A percentile compares a stretch with the other conserved stretches of the same genome.
phyloP scores from a whole-genome alignment of 2,329 filamentous ascomycete genomes.

The Triangularia verruculosa region DNA sequence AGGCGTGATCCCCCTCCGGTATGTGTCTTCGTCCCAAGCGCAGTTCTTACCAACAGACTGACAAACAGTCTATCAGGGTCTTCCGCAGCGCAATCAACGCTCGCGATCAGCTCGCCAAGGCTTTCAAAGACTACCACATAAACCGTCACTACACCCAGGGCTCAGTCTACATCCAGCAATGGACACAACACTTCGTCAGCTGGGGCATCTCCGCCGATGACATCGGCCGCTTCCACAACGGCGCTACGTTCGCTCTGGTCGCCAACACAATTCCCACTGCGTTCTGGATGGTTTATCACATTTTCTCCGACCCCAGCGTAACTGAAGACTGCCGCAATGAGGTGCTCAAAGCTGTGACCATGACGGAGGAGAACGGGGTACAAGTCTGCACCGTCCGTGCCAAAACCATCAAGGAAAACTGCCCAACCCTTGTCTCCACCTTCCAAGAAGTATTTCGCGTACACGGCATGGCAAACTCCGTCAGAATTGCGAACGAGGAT shows the following conservation, averaged over 20 bases:
- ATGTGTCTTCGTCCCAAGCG: slow-evolving; percentile 7
- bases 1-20: not conserved
- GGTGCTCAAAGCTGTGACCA: slow-evolving; percentile 18
- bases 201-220: slow-evolving; percentile 26
- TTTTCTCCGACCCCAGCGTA: slow-evolving; percentile 25
- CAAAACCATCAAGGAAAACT: slow-evolving; percentile 23
- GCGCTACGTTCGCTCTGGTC: slow-evolving; percentile 29
- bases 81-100: slow-evolving; percentile 12
- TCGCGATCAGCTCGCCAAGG: slow-evolving; percentile 12
- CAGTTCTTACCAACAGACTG: not conserved
- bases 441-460: slow-evolving; percentile 31
- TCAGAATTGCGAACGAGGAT: slow-evolving; percentile 29
- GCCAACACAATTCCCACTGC: slow-evolving; percentile 26
- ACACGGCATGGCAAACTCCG: slow-evolving; percentile 24
- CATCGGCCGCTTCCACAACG: slow-evolving; percentile 29
- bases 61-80: not conserved
- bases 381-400: slow-evolving; percentile 24
- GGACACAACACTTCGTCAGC: slow-evolving; percentile 26
- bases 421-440: slow-evolving; percentile 30
- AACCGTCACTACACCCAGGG: slow-evolving; percentile 26
- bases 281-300: slow-evolving; percentile 29
- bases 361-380: not conserved
- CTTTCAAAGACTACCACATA: slow-evolving; percentile 24
- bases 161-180: slow-evolving; percentile 26
- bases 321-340: slow-evolving; percentile 26